Base-by-base conservation (phyloP, 257 asterid species). In the Capsicum baccatum region DNA sequence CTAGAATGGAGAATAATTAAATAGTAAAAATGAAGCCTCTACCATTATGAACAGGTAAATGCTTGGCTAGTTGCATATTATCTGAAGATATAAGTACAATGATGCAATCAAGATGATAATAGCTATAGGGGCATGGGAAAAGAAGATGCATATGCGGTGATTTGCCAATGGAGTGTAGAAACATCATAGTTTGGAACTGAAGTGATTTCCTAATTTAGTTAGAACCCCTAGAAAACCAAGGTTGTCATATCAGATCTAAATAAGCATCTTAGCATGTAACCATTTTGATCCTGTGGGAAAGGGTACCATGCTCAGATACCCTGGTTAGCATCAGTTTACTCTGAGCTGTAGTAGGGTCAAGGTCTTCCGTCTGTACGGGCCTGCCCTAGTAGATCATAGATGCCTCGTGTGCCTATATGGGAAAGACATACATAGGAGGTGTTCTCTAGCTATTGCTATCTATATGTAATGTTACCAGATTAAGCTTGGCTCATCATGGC, bases 111-210 rank as follows among this genome's bases (percentile, higher is more conserved):
- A 73, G 39, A 19, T 10, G 2, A 19, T 11, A 74, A 35, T 3
- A 13, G 47, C 44, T 47, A 74, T 17, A 21, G 0, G 81, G 37
- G 47, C 39, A 76, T 14, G 21, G 47, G 48, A 48, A 19, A 73
- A 7, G 80, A 52, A 17, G 44, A 21, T 21, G 62, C 81, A 21
- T 76, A 74, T 15, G 21, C 16, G 17, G 44, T 21, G 81, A 76
- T 21, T 74, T 19, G 3, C 81, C 47, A 52, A 52, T 11, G 81
- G 47, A 21, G 62, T 52, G 81, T 76, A 76, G 44, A 21, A 52
- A 70, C 37, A 67, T 35, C 81, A 44, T 74, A 21, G 81, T 21
- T 52, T 73, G 39, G 80, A 11, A n/a, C 59, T 47, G 62, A n/a
- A 19, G 33, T 9, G 59, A 73, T 47, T 12, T 73, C 80, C 59